A percentile compares a stretch with the other conserved stretches of the same genome.
phyloP scores from a whole-genome alignment of 768 basidiomycete species.

The Russula sp. region DNA sequence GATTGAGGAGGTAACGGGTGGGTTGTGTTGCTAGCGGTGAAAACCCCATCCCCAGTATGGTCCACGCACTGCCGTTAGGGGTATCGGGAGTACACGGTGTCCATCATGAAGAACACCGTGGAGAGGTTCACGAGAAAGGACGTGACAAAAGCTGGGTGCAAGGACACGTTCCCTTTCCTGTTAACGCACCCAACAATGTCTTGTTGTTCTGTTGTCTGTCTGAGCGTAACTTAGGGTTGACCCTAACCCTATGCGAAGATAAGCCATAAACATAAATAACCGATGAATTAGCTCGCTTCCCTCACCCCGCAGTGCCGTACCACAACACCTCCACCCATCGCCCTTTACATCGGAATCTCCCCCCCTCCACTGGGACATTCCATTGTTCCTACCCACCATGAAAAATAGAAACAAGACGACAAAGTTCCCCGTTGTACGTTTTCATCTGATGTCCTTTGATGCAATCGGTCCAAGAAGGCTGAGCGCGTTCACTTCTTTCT shows the following conservation, averaged over 20 bases:
- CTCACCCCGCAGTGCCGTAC: background rate
- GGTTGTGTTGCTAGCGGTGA: no score
- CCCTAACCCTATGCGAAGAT: background rate
- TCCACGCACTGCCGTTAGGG: no score
- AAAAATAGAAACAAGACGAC: conserved; percentile 90
- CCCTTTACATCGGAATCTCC: background rate
- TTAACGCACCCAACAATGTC: no score
- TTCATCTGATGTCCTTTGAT: background rate
- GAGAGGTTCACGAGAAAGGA: no score
- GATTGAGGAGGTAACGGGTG: no score
- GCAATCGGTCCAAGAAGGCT: background rate
- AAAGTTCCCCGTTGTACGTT: conserved; percentile 81
- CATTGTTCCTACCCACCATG: conserved; percentile 35
- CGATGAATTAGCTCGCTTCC: background rate
- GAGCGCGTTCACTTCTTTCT: background rate
- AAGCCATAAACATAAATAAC: background rate
- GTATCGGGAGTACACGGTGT: no score
- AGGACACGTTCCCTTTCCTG: no score
- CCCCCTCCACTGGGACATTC: background rate
- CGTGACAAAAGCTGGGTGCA: no score
- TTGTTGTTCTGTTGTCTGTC: no score
- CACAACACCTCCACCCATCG: background rate
- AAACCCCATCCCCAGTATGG: no score
- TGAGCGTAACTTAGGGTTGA: background rate
- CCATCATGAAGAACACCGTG: no score